phyloP scores from a whole-genome alignment of 305 asterid genomes.

The Lippia alba region DNA sequence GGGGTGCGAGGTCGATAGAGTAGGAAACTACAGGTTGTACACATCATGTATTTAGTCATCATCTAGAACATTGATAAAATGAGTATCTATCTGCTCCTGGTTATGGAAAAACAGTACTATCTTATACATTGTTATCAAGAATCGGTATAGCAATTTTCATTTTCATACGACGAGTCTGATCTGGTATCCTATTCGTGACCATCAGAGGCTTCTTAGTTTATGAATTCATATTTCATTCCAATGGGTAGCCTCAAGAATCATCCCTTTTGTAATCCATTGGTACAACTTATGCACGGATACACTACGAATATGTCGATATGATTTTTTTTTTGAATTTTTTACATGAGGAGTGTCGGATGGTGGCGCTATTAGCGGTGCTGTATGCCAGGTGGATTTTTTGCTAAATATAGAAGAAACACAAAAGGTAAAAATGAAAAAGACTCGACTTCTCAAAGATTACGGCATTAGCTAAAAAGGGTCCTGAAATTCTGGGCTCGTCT shows the following conservation, averaged over 20 bases:
- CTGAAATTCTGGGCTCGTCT: constrained; percentile 33
- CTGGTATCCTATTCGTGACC: too few species aligned
- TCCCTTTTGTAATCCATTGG: too few species aligned
- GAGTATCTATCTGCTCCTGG: constrained; percentile 36
- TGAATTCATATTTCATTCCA: too few species aligned
- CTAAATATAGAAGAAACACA: constrained; percentile 20
- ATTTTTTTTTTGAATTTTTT: too few species aligned
- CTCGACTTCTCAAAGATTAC: constrained; percentile 9
- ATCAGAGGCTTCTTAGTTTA: too few species aligned
- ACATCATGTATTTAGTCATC: constrained; percentile 56
- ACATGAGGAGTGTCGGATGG: too few species aligned
- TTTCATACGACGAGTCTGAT: not conserved
- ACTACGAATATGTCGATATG: too few species aligned
- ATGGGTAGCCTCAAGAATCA: too few species aligned
- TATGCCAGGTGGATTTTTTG: not conserved
- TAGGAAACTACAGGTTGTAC: constrained; percentile 51
- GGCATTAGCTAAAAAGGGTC: constrained; percentile 8
- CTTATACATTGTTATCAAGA: not conserved
- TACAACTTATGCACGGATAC: too few species aligned
- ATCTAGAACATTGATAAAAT: constrained; percentile 38
- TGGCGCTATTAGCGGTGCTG: constrained; percentile 26
- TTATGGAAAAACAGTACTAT: constrained; percentile 19
- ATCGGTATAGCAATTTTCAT: constrained; percentile 7
- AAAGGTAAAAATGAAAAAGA: not conserved
- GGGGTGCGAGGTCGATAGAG: constrained; percentile 37